phyloP scores from a whole-genome alignment of 768 basidiomycete species.

The Dioszegia hungarica region DNA sequence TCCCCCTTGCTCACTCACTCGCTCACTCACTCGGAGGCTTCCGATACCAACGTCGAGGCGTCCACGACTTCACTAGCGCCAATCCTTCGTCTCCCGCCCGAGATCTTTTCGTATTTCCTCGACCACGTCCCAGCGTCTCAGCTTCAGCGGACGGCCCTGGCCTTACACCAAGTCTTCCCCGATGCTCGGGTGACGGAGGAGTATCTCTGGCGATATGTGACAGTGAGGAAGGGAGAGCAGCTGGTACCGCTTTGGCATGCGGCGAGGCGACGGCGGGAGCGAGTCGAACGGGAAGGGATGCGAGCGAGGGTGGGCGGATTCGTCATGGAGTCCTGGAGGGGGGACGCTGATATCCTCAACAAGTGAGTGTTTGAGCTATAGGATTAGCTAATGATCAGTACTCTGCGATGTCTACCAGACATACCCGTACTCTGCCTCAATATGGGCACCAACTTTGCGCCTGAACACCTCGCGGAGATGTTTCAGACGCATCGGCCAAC shows the following conservation, averaged over 20 bases:
- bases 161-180: conserved; percentile 64
- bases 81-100: conserved; percentile 56
- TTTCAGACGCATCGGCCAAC: conserved; percentile 54
- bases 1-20: too few relatives aligned
- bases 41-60: too few relatives aligned
- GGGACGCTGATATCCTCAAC: conserved; percentile 69
- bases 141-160: conserved; percentile 57
- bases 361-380: conserved; percentile 48
- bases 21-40: too few relatives aligned
- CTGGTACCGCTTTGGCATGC: conserved; percentile 56
- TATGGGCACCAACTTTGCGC: conserved; percentile 73
- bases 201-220: conserved; percentile 60
- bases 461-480: conserved; percentile 74
- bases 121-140: conserved; percentile 53
- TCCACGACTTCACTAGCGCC: conserved; percentile 3
- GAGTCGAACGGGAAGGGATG: conserved; percentile 54
- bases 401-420: conserved; percentile 59
- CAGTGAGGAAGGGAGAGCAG: conserved; percentile 55
- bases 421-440: conserved; percentile 58
- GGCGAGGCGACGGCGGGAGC: conserved; percentile 19
- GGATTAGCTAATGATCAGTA: conserved; percentile 16
- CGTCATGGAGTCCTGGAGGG: conserved; percentile 60
- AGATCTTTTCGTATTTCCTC: conserved; percentile 64
- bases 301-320: not conserved
- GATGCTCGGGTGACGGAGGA: conserved; percentile 57